A percentile compares a stretch with the other conserved stretches of the same genome.
Conservation (phyloP, 345 rosid genomes). For the Eucalyptus lansdowneana region DNA sequence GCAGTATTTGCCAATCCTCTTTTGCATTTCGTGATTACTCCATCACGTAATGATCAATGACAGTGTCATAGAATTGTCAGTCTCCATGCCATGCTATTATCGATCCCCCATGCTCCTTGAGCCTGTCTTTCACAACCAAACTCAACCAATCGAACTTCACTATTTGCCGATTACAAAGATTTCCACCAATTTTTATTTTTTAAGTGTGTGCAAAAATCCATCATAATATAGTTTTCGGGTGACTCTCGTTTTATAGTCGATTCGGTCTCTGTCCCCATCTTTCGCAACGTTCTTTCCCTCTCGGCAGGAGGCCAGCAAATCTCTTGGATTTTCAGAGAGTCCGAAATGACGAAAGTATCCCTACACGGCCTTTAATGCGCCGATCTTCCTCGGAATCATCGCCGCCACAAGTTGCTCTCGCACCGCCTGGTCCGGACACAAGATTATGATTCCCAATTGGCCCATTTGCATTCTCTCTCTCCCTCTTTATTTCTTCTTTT, state of each 20-base stretch:
- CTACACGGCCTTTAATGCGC: background rate
- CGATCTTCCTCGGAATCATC: background rate
- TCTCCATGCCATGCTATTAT: rapidly evolving
- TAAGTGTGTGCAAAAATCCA: background rate
- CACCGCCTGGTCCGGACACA: background rate
- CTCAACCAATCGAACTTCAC: background rate
- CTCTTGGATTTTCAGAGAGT: background rate
- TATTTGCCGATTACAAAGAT: background rate
- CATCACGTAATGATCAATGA: rapidly evolving
- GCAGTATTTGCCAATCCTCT: rapidly evolving
- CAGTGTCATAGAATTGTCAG: rapidly evolving
- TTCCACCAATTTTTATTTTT: background rate
- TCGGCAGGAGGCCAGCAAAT: background rate
- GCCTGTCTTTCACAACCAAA: background rate
- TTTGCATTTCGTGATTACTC: background rate
- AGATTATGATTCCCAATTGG: background rate
- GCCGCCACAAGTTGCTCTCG: background rate
- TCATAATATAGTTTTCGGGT: background rate
- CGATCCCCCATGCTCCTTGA: rapidly evolving
- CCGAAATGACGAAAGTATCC: background rate
- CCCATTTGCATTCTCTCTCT: background rate
- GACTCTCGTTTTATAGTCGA: background rate
- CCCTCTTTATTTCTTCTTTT: background rate
- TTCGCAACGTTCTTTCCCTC: background rate
- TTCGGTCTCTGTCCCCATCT: background rate